Evolutionary conservation across 306 rosid genomes (phyloP), one percentile per base, ranked within the genome.

Genomic region (Fagus crenata): DNA sequence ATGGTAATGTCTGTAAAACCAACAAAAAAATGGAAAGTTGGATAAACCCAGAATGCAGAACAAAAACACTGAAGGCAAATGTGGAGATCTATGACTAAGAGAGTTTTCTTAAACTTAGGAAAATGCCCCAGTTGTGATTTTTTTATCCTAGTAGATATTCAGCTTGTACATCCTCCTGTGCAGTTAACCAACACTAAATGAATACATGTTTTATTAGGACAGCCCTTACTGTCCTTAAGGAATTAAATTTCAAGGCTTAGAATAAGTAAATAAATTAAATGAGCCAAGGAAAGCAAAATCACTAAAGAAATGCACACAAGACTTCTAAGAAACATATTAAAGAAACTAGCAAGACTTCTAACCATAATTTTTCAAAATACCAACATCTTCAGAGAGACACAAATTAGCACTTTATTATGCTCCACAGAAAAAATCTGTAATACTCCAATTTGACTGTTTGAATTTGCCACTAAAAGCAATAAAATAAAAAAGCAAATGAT

Each of bases 391-490:
- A 15, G 2, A 39, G 69, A 63, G 71, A 65, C n/a, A 14, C 31
- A 65, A 53, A 61, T 49, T 69, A 74, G 32, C 55, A 3, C 67
- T 69, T 49, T 56, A 43, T 76, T 59, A 74, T 28, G 73, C 74
- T 77, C 78, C 53, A 79, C 49, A 15, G 7, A 65, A 65, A 58
- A 79, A 64, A 69, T n/a, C 72, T 43, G 59, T 61, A 70, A 54
- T 61, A 43, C 59, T 69, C 67, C 69, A 75, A 65, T 37, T 73
- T 43, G 67, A 74, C 81, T 12, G 39, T 49, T 74, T 36, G 67
- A 74, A 73, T 58, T 78, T 73, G 33, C 71, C 49, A 73, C 54
- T 7, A 67, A 75, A 80, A 41, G 37, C 61, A 67, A 58, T 61
- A 71, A 28, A 2, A 67, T 70, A 69, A 43, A 72, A 39, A 22